Conservation (phyloP, 805 yeast genomes). For the Cephaloascus fragrans region DNA sequence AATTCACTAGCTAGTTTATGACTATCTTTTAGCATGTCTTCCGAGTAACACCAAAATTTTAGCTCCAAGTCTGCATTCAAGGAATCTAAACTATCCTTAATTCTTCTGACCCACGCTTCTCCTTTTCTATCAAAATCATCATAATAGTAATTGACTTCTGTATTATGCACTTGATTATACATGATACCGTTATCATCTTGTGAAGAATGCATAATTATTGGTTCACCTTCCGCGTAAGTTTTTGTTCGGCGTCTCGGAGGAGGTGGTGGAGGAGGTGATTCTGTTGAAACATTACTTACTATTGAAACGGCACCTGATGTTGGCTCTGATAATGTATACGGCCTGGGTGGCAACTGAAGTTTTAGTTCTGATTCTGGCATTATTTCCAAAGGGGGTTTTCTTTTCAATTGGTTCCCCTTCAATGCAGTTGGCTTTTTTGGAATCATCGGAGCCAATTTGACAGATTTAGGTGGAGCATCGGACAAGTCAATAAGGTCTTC, state of each 20-base stretch:
- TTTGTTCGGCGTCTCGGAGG: background rate
- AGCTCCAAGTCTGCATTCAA: slow-evolving; percentile 28
- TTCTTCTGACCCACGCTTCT: background rate
- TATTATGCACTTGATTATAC: background rate
- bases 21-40: slow-evolving; percentile 23
- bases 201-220: background rate
- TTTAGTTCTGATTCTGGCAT: slow-evolving; percentile 8
- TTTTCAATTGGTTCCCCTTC: slow-evolving; percentile 16
- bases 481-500: slow-evolving; percentile 31
- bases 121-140: background rate
- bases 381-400: too few relatives aligned
- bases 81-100: background rate
- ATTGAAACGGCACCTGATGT: too few relatives aligned
- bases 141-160: background rate
- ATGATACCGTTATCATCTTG: background rate
- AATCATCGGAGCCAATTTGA: slow-evolving; percentile 28
- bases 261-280: background rate
- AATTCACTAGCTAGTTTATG: background rate
- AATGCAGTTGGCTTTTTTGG: slow-evolving; percentile 37
- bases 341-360: slow-evolving; percentile 8
- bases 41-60: slow-evolving; percentile 32
- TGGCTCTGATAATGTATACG: background rate
- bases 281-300: too few relatives aligned
- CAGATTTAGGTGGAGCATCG: slow-evolving; percentile 8
- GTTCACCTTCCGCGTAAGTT: background rate